These are phyloP conservation scores for Metahyphopichia silvanorum DNA, from an alignment of 805 yeast genomes.

Conservation along the genomic window DNA sequence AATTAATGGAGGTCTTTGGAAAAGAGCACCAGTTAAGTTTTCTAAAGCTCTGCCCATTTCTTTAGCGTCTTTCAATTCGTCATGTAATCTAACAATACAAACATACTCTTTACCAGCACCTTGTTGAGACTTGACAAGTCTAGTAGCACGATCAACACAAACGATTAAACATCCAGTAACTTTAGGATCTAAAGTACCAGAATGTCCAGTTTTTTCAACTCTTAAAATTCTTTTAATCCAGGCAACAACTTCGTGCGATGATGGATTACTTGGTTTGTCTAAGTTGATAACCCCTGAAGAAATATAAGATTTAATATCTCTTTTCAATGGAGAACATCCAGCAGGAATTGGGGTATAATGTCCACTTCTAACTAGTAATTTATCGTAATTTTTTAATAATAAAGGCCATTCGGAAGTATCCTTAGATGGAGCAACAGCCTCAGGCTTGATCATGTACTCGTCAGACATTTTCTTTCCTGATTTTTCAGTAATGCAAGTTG, in stretches of 20 bases:
- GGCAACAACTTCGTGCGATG: conserved; percentile 98
- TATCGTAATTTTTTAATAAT: conserved; percentile 88
- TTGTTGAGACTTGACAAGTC: conserved; percentile 97
- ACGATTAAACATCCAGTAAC: conserved; percentile 99
- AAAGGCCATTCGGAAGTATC: conserved; percentile 96
- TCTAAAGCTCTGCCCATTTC: conserved; percentile 85
- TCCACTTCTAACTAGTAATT: conserved; percentile 89
- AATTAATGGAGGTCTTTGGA: conserved; percentile 98
- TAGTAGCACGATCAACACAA: conserved; percentile 96
- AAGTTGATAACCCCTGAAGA: conserved; percentile 95
- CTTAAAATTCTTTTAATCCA: conserved; percentile 97
- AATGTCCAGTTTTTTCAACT: conserved; percentile 97
- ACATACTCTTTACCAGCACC: conserved; percentile 99
- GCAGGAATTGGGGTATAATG: conserved; percentile 97
- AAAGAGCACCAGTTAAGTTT: conserved; percentile 95
- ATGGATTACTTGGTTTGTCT: conserved; percentile 97
- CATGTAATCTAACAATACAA: conserved; percentile 94
- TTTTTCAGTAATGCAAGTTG: neutral
- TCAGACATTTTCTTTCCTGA: conserved; percentile 46
- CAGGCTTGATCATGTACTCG: conserved; percentile 86
- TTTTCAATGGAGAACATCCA: conserved; percentile 90
- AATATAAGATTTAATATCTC: conserved; percentile 87
- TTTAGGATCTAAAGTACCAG: conserved; percentile 98
- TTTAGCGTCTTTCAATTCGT: conserved; percentile 84
- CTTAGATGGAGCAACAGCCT: conserved; percentile 67